Percentiles rank a stretch among this genome's conserved stretches.
Evolutionary conservation across 169 alveolate genomes (phyloP).

Genomic region (Cryptosporidium bovis): DNA sequence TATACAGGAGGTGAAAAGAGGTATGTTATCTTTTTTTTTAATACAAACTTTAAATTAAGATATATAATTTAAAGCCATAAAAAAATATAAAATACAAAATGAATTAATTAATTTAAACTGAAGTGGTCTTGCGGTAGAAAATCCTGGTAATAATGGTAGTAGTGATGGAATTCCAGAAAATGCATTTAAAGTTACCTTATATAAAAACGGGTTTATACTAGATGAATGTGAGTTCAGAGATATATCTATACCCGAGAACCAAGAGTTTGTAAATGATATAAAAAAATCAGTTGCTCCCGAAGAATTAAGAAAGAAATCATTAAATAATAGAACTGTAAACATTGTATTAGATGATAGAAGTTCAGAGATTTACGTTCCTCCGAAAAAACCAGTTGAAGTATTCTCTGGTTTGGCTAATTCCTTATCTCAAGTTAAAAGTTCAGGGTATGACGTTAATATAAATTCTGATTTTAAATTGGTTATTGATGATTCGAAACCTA

Average conservation of each 20-base stretch:
- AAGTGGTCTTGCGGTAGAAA: constrained; percentile 85
- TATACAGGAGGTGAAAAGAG: constrained; percentile 88
- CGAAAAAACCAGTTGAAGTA: constrained; percentile 74
- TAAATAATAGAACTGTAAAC: constrained; percentile 77
- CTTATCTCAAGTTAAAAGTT: constrained; percentile 76
- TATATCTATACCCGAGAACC: constrained; percentile 87
- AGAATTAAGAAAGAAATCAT: constrained; percentile 84
- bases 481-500: constrained; percentile 82
- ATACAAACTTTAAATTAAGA: not conserved
- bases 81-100: constrained; percentile 1
- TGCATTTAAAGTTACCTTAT: constrained; percentile 83
- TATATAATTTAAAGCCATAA: not conserved
- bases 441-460: constrained; percentile 41
- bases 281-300: constrained; percentile 93
- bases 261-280: constrained; percentile 89
- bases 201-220: constrained; percentile 91
- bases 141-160: constrained; percentile 80
- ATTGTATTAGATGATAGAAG: constrained; percentile 80
- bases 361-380: constrained; percentile 71
- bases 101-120: not conserved
- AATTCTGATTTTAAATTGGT: not conserved
- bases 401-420: constrained; percentile 85
- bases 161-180: constrained; percentile 77
- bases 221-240: constrained; percentile 93
- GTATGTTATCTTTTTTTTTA: constrained; percentile 16